Percentiles rank a stretch among this genome's conserved stretches.
phyloP scores from a whole-genome alignment of 495 filamentous ascomycete species.

The Elaphomyces granulatus region DNA sequence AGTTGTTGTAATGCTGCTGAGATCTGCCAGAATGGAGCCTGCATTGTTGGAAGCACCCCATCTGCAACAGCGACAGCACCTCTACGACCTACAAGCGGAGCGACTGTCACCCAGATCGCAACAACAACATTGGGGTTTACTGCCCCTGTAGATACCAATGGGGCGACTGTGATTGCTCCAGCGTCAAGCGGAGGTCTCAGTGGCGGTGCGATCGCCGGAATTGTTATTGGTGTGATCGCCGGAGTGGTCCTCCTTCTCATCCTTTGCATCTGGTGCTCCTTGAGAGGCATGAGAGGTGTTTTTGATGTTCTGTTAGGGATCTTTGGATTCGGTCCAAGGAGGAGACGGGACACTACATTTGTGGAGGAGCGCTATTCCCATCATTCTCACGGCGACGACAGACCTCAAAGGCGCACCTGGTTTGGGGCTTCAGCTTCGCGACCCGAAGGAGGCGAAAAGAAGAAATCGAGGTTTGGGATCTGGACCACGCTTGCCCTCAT shows the following conservation, averaged over 20 bases:
- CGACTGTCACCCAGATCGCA: slow-evolving; percentile 36
- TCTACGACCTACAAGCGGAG: slow-evolving; percentile 54
- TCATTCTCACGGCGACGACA: slow-evolving; percentile 27
- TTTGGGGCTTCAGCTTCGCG: slow-evolving; percentile 45
- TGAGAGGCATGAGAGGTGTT: slow-evolving; percentile 41
- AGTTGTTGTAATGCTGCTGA: slow-evolving; percentile 63
- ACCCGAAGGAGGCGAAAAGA: slow-evolving; percentile 34
- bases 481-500: slow-evolving; percentile 43
- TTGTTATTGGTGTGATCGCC: slow-evolving; percentile 76
- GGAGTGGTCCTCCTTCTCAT: slow-evolving; percentile 58
- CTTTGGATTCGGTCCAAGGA: slow-evolving; percentile 43
- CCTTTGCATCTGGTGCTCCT: slow-evolving; percentile 36
- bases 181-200: slow-evolving; percentile 40
- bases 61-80: slow-evolving; percentile 33
- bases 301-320: slow-evolving; percentile 50
- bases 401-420: slow-evolving; percentile 42
- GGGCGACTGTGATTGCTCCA: slow-evolving; percentile 29
- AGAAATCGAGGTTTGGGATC: slow-evolving; percentile 44
- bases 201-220: slow-evolving; percentile 83
- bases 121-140: slow-evolving; percentile 47
- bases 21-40: slow-evolving; percentile 40
- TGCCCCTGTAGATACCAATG: slow-evolving; percentile 41
- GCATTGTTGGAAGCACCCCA: slow-evolving; percentile 27
- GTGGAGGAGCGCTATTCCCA: slow-evolving; percentile 57
- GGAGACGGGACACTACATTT: slow-evolving; percentile 40